Evolutionary conservation across 1,139 yeast genomes (phyloP), one percentile per base, ranked within the genome.

Genomic region (Yamadazyma sp.): DNA sequence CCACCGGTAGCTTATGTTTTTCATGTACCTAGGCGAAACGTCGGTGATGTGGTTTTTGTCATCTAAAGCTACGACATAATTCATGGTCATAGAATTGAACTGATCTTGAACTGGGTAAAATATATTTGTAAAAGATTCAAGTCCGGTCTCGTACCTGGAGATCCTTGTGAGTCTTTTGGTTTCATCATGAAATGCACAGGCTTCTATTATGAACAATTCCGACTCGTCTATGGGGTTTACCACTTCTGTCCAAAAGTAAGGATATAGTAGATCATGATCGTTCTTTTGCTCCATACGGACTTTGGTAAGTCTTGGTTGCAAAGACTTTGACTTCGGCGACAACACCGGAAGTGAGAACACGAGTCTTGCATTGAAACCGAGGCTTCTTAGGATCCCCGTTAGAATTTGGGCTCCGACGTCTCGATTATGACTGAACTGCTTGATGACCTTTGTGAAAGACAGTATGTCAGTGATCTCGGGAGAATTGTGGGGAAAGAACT

Each of bases 171-270:
- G 34, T 27, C 64, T 46, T 34, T 62, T 56, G 2, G 48, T 52
- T 38, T 64, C 70, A 28, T 63, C 59, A 37, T 61, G 62, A 35
- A 67, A 67, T 21, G 65, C 54, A 29, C 58, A 54, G 2, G 63
- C 48, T 40, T 67, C 73, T 3, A 67, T 26, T 0, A 64, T 46
- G 11, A 63, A 43, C 0, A 67, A 23, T 40, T 67, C 67, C 2
- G 47, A 38, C 1, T 43, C 43, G 35, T 66, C 46, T 3, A 61
- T 23, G 0, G 73, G 73, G 39, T 66, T 65, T 2, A 67, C 47
- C 3, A 67, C 37, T 44, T 67, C 73, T 8, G 70, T 64, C 73
- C 73, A 67, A 42, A 53, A 66, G 42, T 66, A 66, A 0, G 73
- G 73, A 39, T 61, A 66, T 6, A 67, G 44, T 11, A 67, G 44